Base-by-base conservation (phyloP, 495 filamentous ascomycete genomes). In the Penicillium maclennaniae region DNA sequence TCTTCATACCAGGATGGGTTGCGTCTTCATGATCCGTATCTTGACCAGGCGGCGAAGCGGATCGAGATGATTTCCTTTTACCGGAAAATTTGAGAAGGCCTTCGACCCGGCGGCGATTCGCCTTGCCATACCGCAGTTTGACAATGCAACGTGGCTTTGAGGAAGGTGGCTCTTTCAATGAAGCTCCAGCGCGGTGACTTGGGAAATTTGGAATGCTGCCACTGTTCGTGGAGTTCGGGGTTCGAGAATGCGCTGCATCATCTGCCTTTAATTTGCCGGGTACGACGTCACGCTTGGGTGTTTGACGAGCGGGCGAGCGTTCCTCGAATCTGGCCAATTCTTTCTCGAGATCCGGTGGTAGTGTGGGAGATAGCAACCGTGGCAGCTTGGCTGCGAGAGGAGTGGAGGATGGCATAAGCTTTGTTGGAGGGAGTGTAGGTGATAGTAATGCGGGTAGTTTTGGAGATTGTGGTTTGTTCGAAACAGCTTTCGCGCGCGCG, bases 321-420 rank as follows among this genome's bases (percentile, higher is more conserved):
- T 68, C 65, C 26, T 62, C 60, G 40, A 71, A 55, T 39, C 56
- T 64, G 10, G 74, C 70, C 5, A 80, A 51, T 49, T 77, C 75
- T 51, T 72, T 76, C 52, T 80, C 77, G 43, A 80, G 69, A 39
- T 76, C 69, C 14, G 75, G 74, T 8, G 77, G 74, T 8, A 80
- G 63, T n/a, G 75, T 61, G 26, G 59, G 59, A 26, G 59, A 61
- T 6, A 61, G 38, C 15, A 61, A 31, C 23, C 59, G 51, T 5
- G 59, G 59, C 3, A 61, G 51, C 43, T 38, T 39, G 6, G 59
- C 44, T 6, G 49, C 37, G 6, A 42, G 49, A 15, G 49, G 28
- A 10, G 49, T 52, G 9, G 49, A 28, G 15, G 49, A 52, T 15
- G 44, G 41, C 3, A 37, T 42, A 28, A 28, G 26, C 15, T 40